Evolutionary conservation across 441 rosid species (phyloP), one percentile per base, ranked within the genome.

Genomic region (Isatis lusitanica): DNA sequence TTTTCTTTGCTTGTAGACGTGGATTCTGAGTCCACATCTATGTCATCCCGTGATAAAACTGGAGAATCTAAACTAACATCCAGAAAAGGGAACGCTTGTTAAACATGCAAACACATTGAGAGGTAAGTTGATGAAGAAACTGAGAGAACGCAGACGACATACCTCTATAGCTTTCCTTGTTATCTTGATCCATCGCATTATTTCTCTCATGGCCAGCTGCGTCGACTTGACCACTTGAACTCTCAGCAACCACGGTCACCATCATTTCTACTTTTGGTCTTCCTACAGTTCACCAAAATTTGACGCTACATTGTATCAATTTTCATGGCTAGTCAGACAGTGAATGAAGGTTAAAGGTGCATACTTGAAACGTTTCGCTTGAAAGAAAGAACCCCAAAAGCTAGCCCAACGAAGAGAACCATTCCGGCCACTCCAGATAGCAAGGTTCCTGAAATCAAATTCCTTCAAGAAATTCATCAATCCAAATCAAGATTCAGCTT

Each of bases 391-490:
- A 91, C 87, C 0, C 94, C 93, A 64, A 80, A 86, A 17, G 85
- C 67, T 70, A 94, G 53, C 8, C 96, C 96, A 7, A 80, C 84
- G 33, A 87, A 70, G 39, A 92, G 73, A 57, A 87, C 70, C 63
- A 89, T 59, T 58, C 97, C 97, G 7, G 90, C 90, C 12, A 85
- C 77, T 75, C 92, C 94, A 61, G 89, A 84, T 70, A 86, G 79
- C 77, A 85, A 70, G 24, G 79, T 81, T 70, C 94, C 97, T 92
- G 91, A 28, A 74, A 80, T 76, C 80, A 83, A 83, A 81, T 85
- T 83, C 86, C 75, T 84, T 68, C 46, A 70, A 61, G 66, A 79
- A 75, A 81, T 84, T 87, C 80, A 91, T 85, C 77, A 86, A 83
- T 73, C 81, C 79, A 78, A 62, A 69, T 31, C 18, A 66, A 55